A percentile compares a stretch with the other conserved stretches of the same genome.
Evolutionary conservation across 345 rosid genomes (phyloP).

Genomic region (Salix exigua): DNA sequence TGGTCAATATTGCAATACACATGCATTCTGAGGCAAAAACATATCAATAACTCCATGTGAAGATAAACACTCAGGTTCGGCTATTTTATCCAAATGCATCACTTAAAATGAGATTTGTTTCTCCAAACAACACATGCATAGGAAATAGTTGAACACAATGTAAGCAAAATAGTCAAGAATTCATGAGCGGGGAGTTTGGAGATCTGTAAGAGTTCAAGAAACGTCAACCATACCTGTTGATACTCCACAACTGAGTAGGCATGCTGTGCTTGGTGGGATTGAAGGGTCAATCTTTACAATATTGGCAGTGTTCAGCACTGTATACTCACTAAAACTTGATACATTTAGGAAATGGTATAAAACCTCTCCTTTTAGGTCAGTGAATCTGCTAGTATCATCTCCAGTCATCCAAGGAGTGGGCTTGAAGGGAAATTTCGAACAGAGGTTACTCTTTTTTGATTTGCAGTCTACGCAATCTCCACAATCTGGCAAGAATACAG

Average conservation of each 20-base stretch:
- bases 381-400: conserved; percentile 68
- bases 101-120: no score
- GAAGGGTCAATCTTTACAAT: conserved; percentile 58
- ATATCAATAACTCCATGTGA: background rate
- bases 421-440: conserved; percentile 62
- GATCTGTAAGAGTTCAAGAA: background rate
- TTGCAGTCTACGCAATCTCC: conserved; percentile 65
- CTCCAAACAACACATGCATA: no score
- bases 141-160: no score
- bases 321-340: conserved; percentile 74
- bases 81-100: no score
- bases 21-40: background rate
- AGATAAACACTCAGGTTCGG: background rate
- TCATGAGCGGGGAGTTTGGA: background rate
- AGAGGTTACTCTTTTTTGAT: conserved; percentile 71
- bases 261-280: conserved; percentile 65
- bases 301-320: conserved; percentile 68
- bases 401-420: conserved; percentile 80
- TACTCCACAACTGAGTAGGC: conserved; percentile 85
- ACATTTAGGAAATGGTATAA: conserved; percentile 66
- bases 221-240: conserved; percentile 56
- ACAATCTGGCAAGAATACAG: conserved; percentile 69
- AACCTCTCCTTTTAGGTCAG: conserved; percentile 59
- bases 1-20: background rate
- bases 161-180: background rate